These are phyloP conservation scores for Tolypocladium endophyticum DNA, from an alignment of 2,329 filamentous ascomycete genomes.

Conservation along the genomic window DNA sequence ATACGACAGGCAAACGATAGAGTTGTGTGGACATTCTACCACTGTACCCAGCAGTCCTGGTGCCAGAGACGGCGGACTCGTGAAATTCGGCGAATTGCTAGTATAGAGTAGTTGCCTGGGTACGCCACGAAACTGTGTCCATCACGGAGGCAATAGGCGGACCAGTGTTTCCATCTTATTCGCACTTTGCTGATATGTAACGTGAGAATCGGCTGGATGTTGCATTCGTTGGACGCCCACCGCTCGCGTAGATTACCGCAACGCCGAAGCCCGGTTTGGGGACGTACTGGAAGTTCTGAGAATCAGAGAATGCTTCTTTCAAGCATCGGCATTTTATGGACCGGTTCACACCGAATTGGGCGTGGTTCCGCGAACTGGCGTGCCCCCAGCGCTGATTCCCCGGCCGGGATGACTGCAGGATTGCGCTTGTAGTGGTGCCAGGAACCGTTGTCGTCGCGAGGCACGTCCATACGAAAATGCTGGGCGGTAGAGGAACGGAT, in stretches of 20 bases:
- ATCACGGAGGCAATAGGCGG: constrained; percentile 48
- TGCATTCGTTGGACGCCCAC: not conserved
- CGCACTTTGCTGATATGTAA: constrained; percentile 11
- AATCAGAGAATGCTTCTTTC: constrained; percentile 34
- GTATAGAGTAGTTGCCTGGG: constrained; percentile 48
- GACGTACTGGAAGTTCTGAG: constrained; percentile 46
- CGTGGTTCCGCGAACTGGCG: constrained; percentile 43
- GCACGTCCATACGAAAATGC: no score
- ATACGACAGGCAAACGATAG: constrained; percentile 49
- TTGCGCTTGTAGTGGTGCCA: constrained; percentile 56
- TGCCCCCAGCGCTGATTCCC: constrained; percentile 60
- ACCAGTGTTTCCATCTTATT: not conserved
- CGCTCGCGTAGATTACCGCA: constrained; percentile 35
- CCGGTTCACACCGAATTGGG: constrained; percentile 55
- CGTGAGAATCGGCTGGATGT: not conserved
- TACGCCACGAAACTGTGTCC: constrained; percentile 54
- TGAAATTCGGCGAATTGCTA: constrained; percentile 46
- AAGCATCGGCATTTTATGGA: constrained; percentile 47
- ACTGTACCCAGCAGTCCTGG: constrained; percentile 47
- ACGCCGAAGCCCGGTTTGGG: constrained; percentile 45
- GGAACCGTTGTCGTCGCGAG: constrained; percentile 38
- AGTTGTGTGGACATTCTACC: constrained; percentile 39
- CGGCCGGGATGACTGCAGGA: constrained; percentile 27
- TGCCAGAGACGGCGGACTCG: constrained; percentile 56
- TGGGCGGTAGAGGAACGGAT: no score